Conservation (phyloP, 345 rosid species). For the Melastoma malabathricum region DNA sequence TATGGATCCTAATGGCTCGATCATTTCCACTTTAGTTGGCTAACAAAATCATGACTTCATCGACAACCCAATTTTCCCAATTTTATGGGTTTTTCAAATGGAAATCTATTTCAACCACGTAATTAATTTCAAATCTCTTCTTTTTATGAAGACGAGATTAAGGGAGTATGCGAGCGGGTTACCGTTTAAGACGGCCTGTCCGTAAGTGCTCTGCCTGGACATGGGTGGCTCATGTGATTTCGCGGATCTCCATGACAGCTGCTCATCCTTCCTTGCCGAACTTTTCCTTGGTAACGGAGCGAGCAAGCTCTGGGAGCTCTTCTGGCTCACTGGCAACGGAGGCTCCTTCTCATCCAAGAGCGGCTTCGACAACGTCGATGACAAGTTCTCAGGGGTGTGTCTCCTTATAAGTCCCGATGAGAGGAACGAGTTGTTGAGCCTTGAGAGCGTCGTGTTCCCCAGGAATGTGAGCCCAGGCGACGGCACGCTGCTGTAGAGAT, state of each 20-base stretch:
- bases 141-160: too few relatives aligned
- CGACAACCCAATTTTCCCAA: too few relatives aligned
- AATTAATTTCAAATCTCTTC: too few relatives aligned
- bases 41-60: too few relatives aligned
- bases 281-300: slow-evolving; percentile 29
- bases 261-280: slow-evolving; percentile 19
- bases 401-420: slow-evolving; percentile 48
- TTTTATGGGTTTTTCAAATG: too few relatives aligned
- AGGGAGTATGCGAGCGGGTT: slow-evolving; percentile 6
- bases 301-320: slow-evolving; percentile 9
- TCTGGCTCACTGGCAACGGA: slow-evolving; percentile 17
- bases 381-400: slow-evolving; percentile 43
- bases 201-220: slow-evolving; percentile 51
- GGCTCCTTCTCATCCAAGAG: slow-evolving; percentile 31
- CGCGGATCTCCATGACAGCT: slow-evolving; percentile 22
- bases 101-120: too few relatives aligned
- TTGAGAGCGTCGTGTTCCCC: slow-evolving; percentile 44
- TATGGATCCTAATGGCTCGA: too few relatives aligned
- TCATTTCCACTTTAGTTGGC: too few relatives aligned
- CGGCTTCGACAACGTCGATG: slow-evolving; percentile 35
- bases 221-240: slow-evolving; percentile 49
- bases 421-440: slow-evolving; percentile 54
- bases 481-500: slow-evolving; percentile 66
- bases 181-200: slow-evolving; percentile 84
- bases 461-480: slow-evolving; percentile 60